Evolutionary conservation across 345 rosid species (phyloP).

Genomic region (Luvunga scandens): DNA sequence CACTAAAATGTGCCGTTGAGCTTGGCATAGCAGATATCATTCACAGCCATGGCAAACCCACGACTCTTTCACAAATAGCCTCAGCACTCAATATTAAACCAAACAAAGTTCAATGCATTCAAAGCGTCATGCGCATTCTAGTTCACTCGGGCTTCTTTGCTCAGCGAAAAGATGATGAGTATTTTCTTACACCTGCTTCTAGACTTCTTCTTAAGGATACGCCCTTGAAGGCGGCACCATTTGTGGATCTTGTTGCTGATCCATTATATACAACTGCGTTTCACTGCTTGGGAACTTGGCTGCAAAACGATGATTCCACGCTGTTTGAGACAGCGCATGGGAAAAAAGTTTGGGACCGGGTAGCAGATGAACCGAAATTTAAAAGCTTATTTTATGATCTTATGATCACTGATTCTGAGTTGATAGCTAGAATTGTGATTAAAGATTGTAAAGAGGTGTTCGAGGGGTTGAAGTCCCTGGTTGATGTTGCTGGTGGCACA

Average conservation of each 20-base stretch:
- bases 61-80: neutral
- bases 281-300: too few relatives aligned
- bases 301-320: too few relatives aligned
- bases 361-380: too few relatives aligned
- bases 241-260: neutral
- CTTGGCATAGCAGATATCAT: slow-evolving; percentile 8
- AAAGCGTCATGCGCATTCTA: slow-evolving; percentile 12
- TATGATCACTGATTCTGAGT: slow-evolving; percentile 10
- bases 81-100: neutral
- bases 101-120: neutral
- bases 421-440: neutral
- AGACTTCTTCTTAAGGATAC: slow-evolving; percentile 3
- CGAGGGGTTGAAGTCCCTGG: neutral
- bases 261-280: too few relatives aligned
- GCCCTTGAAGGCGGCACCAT: neutral
- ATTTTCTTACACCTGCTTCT: slow-evolving; percentile 1
- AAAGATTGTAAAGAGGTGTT: slow-evolving; percentile 13
- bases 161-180: neutral
- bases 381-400: slow-evolving; percentile 12
- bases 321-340: too few relatives aligned
- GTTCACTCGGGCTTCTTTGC: slow-evolving; percentile 10
- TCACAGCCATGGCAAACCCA: slow-evolving; percentile 12
- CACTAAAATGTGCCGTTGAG: slow-evolving; percentile 9
- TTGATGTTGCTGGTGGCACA: slow-evolving; percentile 8
- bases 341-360: too few relatives aligned